These are phyloP conservation scores for Clausena lansium DNA, from an alignment of 345 rosid genomes.

Conservation along the genomic window DNA sequence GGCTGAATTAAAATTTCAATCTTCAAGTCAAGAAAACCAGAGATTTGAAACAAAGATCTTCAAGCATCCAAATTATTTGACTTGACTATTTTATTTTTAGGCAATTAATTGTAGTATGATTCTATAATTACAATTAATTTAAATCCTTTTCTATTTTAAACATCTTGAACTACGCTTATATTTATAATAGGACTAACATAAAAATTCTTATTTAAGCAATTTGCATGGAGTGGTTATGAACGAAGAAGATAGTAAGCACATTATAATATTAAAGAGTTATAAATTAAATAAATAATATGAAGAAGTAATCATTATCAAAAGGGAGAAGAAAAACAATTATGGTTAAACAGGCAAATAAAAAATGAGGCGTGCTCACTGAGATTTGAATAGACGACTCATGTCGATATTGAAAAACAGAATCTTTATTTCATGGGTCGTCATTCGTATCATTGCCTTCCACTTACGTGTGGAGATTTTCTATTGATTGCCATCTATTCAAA, in stretches of 20 bases:
- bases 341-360: background rate
- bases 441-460: conserved; percentile 7
- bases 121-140: no score
- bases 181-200: no score
- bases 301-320: background rate
- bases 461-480: conserved; percentile 20
- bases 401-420: background rate
- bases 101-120: no score
- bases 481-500: background rate
- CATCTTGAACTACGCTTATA: no score
- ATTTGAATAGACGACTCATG: background rate
- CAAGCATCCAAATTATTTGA: background rate
- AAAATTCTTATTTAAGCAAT: no score
- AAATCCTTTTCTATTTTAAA: no score
- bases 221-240: background rate
- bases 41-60: background rate
- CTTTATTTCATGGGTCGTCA: background rate
- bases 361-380: background rate
- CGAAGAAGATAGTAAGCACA: background rate
- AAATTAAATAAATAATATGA: background rate
- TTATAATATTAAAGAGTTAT: background rate
- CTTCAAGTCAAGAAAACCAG: background rate
- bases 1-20: background rate
- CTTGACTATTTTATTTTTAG: no score
- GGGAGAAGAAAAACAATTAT: background rate